Base-by-base conservation (phyloP, 768 basidiomycete species). In the Leccinum aurantiacum region DNA sequence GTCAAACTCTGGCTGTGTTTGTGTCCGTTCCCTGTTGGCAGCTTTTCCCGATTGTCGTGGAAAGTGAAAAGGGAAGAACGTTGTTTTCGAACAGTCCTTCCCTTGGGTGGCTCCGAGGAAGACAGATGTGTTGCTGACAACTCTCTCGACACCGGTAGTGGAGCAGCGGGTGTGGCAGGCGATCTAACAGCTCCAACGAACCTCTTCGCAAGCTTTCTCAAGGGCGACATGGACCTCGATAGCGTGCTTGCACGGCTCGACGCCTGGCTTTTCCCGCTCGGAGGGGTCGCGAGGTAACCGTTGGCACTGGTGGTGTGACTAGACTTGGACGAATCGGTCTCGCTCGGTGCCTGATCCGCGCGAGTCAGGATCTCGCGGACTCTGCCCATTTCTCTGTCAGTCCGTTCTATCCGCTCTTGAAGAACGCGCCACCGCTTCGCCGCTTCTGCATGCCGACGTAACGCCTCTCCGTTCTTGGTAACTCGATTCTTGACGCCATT, bases 391-490 rank as follows among this genome's bases (percentile, higher is more conserved):
- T 95, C 93, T 27, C 79, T 75, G 65, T 95, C 93, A 11, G 92
- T 91, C 58, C 90, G 80, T 22, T 82, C 69, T 65, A 97, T 93
- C 54, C 91, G 84, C 57, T 93, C 91, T 62, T 83, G 83, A 35
- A 97, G 77, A 64, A 82, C 86, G 61, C 83, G 82, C 94, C 94
- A 97, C 53, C 93, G 82, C 65, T 90, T 86, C 19, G 88, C 89
- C 62, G 93, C 93, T 68, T 97, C 95, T 3, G 90, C 89, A 71
- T 93, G 92, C 65, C 93, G 80, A 61, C 95, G 83, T 53, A 98
- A 76, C 35, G 93, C 93, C 77, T 98, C 96, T 1, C 96, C 96
- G 63, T 98, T 98, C 83, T 94, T 95, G 22, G 95, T 98, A 6
- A 94, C 89, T 57, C 95, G 86, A 63, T 97, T 95, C 58, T 86